Evolutionary conservation across 2,329 filamentous ascomycete species (phyloP).

Genomic region (Truncatella angustata): DNA sequence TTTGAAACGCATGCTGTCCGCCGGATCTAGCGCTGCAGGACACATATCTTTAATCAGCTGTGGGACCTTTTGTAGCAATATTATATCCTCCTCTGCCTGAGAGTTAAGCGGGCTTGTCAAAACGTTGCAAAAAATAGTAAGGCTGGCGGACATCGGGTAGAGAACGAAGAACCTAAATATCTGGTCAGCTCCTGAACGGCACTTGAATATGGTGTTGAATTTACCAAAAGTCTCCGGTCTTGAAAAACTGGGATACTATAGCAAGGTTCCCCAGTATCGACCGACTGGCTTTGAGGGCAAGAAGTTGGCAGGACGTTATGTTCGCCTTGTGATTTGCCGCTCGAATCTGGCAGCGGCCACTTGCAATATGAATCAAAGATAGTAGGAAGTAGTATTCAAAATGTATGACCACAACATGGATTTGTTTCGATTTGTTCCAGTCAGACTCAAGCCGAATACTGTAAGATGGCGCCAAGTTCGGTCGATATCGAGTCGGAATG

Average conservation of each 20-base stretch:
- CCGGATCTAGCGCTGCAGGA: constrained; percentile 24
- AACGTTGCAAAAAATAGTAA: constrained; percentile 55
- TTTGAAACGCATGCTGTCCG: constrained; percentile 34
- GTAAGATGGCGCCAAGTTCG: constrained; percentile 39
- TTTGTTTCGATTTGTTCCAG: constrained; percentile 31
- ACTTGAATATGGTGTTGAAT: constrained; percentile 15
- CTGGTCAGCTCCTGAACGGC: constrained; percentile 19
- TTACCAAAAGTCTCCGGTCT: constrained; percentile 49
- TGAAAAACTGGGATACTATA: constrained; percentile 38
- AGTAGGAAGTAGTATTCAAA: constrained; percentile 56
- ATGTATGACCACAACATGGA: constrained; percentile 46
- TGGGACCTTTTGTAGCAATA: constrained; percentile 40
- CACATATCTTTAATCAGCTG: constrained; percentile 41
- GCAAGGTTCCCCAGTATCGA: constrained; percentile 14
- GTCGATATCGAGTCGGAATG: constrained; percentile 41
- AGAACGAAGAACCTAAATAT: constrained; percentile 49
- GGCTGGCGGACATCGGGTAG: constrained; percentile 53
- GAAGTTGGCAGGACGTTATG: constrained; percentile 48
- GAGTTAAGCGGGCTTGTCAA: constrained; percentile 44
- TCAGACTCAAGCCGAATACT: constrained; percentile 17
- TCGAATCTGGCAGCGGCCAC: constrained; percentile 47
- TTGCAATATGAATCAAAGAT: constrained; percentile 55
- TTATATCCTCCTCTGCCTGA: constrained; percentile 42
- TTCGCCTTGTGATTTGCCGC: constrained; percentile 37
- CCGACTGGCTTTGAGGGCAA: constrained; percentile 44